Percentiles rank a stretch among this genome's conserved stretches.
phyloP scores from a whole-genome alignment of 352 stramenopile species.

The Pythium oligandrum region DNA sequence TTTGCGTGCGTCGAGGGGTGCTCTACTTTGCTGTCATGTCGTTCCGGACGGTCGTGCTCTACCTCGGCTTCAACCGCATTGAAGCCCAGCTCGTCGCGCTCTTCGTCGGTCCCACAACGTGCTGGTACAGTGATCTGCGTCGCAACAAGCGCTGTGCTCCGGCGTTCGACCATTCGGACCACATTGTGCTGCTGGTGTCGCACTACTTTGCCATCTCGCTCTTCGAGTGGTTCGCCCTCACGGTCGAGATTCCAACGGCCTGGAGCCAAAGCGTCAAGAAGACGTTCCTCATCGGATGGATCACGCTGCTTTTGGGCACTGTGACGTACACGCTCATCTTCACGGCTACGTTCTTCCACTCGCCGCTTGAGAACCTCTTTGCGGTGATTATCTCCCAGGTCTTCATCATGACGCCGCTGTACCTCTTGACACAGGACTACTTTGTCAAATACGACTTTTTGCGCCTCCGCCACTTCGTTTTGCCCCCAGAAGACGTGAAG shows the following conservation, averaged over 20 bases:
- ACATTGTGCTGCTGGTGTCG: constrained; percentile 66
- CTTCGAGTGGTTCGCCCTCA: constrained; percentile 75
- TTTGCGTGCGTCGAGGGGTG: constrained; percentile 45
- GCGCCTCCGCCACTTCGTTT: constrained; percentile 61
- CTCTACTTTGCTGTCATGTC: constrained; percentile 63
- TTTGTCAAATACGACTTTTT: constrained; percentile 38
- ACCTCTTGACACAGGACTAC: constrained; percentile 56
- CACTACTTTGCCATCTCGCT: constrained; percentile 68
- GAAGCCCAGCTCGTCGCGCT: constrained; percentile 38
- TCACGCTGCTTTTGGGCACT: constrained; percentile 29
- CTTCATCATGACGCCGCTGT: constrained; percentile 57
- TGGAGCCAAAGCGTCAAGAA: constrained; percentile 37
- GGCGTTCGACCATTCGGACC: constrained; percentile 75
- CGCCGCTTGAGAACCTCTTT: constrained; percentile 55
- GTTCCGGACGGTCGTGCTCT: constrained; percentile 62
- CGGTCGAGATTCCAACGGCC: constrained; percentile 29
- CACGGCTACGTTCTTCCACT: constrained; percentile 69
- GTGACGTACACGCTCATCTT: constrained; percentile 63
- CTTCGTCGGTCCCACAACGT: constrained; percentile 32
- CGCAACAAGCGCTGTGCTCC: constrained; percentile 40
- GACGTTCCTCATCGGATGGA: constrained; percentile 37
- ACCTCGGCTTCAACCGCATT: constrained; percentile 47
- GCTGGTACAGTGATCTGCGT: constrained; percentile 61
- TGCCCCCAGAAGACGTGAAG: constrained; percentile 15
- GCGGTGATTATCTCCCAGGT: constrained; percentile 50